phyloP scores from a whole-genome alignment of 352 stramenopile genomes.

The Aphanomyces euteiches region DNA sequence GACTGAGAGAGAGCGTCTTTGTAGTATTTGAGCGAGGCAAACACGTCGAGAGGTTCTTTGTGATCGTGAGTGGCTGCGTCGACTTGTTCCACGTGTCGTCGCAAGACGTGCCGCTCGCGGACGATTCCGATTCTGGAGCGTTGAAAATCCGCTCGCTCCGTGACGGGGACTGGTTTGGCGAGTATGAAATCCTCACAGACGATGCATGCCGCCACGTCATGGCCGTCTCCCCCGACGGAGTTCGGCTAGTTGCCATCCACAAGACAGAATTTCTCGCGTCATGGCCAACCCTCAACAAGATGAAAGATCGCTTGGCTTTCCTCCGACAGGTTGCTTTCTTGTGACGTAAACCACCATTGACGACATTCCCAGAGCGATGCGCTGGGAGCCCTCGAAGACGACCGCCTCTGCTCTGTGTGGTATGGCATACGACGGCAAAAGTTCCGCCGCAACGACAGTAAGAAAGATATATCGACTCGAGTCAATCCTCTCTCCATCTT shows the following conservation, averaged over 20 bases:
- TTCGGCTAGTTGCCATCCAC: slow-evolving; percentile 16
- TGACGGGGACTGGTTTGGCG: slow-evolving; percentile 21
- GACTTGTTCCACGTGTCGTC: slow-evolving; percentile 23
- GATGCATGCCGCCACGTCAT: neutral
- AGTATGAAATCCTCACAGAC: slow-evolving; percentile 21
- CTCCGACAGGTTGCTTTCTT: neutral
- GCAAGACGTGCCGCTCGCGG: neutral
- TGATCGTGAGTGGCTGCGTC: slow-evolving; percentile 15
- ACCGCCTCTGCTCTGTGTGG: slow-evolving; percentile 25
- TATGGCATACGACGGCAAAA: slow-evolving; percentile 5
- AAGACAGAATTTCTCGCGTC: slow-evolving; percentile 21
- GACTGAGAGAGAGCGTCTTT: neutral
- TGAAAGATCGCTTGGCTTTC: slow-evolving; percentile 19
- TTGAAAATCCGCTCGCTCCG: slow-evolving; percentile 13
- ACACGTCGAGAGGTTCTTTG: slow-evolving; percentile 22
- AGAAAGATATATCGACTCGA: neutral
- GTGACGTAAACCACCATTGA: neutral
- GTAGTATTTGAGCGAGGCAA: slow-evolving; percentile 21
- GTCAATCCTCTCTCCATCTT: neutral
- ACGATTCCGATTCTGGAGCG: neutral
- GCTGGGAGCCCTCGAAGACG: slow-evolving; percentile 13
- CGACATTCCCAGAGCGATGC: slow-evolving; percentile 12
- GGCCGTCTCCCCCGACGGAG: slow-evolving; percentile 13
- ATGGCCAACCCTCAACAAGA: slow-evolving; percentile 1
- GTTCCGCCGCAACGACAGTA: slow-evolving; percentile 23